These are phyloP conservation scores for Penicillium simplicissimum DNA, from an alignment of 495 filamentous ascomycete species.

Conservation along the genomic window DNA sequence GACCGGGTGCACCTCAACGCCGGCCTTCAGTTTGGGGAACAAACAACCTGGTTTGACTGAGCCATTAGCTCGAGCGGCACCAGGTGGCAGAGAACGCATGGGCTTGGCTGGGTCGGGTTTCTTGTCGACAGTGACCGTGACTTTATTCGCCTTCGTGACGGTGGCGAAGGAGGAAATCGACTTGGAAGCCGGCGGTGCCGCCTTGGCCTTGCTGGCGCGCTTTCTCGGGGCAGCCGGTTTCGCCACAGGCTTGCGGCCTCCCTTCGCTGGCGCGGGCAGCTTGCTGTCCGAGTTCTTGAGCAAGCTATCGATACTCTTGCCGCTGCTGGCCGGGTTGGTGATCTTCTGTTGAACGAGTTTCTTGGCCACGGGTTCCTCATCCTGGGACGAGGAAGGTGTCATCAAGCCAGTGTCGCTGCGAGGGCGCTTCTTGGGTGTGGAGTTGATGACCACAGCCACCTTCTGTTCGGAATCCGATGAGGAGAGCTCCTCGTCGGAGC, in stretches of 20 bases:
- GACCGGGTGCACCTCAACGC: constrained; percentile 6
- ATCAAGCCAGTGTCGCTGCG: constrained; percentile 52
- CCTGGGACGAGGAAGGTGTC: constrained; percentile 61
- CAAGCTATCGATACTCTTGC: constrained; percentile 32
- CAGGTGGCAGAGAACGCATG: constrained; percentile 42
- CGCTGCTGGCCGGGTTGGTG: constrained; percentile 34
- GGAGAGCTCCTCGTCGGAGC: constrained; percentile 35
- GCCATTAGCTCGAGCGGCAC: constrained; percentile 46
- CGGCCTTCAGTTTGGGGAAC: constrained; percentile 27
- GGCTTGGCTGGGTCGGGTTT: constrained; percentile 34
- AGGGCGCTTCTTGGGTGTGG: constrained; percentile 41
- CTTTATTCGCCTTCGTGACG: constrained; percentile 38
- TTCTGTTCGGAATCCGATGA: constrained; percentile 42
- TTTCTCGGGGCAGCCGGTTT: constrained; percentile 22
- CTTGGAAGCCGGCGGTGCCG: constrained; percentile 20
- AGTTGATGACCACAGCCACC: constrained; percentile 44
- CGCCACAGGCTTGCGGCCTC: constrained; percentile 20
- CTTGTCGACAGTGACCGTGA: constrained; percentile 23
- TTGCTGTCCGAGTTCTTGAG: constrained; percentile 26
- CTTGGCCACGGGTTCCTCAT: constrained; percentile 33
- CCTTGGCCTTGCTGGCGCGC: constrained; percentile 17
- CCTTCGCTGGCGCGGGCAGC: constrained; percentile 13
- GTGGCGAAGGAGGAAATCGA: constrained; percentile 36
- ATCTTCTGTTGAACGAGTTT: constrained; percentile 19
- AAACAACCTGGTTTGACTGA: constrained; percentile 15